A percentile compares a stretch with the other conserved stretches of the same genome.
Evolutionary conservation across 78 protist species (phyloP).

Genomic region (Dictyostelium capitatum): DNA sequence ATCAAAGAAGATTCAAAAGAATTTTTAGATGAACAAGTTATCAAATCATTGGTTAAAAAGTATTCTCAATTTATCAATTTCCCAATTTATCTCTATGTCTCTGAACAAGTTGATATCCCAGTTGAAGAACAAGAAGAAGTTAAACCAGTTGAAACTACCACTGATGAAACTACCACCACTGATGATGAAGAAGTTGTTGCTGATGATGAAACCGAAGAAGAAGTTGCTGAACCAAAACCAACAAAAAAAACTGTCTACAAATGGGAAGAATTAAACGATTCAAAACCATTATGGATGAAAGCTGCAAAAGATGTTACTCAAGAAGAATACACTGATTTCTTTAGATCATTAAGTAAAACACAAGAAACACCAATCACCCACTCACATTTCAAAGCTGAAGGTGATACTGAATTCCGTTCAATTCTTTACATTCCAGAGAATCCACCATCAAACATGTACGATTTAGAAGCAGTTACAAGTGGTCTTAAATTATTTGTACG

Average conservation of each 20-base stretch:
- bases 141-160: slow-evolving; percentile 56
- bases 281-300: slow-evolving; percentile 99
- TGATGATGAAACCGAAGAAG: slow-evolving; percentile 16
- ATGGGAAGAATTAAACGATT: slow-evolving; percentile 94
- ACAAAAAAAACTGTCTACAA: slow-evolving; percentile 77
- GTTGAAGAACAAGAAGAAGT: slow-evolving; percentile 82
- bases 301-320: slow-evolving; percentile 92
- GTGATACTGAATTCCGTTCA: slow-evolving; percentile 95
- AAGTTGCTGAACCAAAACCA: not conserved
- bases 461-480: slow-evolving; percentile 42
- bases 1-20: slow-evolving; percentile 92
- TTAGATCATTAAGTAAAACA: slow-evolving; percentile 93
- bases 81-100: slow-evolving; percentile 96
- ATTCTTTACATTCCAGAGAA: slow-evolving; percentile 97
- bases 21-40: slow-evolving; percentile 90
- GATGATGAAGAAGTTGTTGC: slow-evolving; percentile 40
- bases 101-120: slow-evolving; percentile 83
- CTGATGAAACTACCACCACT: slow-evolving; percentile 82
- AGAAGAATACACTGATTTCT: slow-evolving; percentile 97
- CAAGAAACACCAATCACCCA: slow-evolving; percentile 91
- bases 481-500: slow-evolving; percentile 97
- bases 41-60: slow-evolving; percentile 86
- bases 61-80: slow-evolving; percentile 97
- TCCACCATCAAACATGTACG: slow-evolving; percentile 87
- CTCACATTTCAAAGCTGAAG: slow-evolving; percentile 96